These are phyloP conservation scores for Cyberlindnera meyerae DNA, from an alignment of 805 yeast genomes.

Conservation along the genomic window DNA sequence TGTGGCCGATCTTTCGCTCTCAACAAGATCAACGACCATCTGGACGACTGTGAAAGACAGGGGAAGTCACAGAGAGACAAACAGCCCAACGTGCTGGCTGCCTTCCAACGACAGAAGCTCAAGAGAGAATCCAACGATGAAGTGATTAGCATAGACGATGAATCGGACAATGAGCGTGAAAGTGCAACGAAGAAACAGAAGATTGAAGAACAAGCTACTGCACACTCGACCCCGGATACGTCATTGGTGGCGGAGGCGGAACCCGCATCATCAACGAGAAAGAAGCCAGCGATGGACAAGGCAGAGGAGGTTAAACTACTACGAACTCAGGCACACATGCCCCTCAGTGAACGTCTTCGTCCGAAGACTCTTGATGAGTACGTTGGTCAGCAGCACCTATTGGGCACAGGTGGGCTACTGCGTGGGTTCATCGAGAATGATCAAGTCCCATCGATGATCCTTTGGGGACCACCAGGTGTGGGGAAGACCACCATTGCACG, in stretches of 20 bases:
- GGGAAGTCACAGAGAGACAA: constrained; percentile 1
- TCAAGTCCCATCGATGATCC: constrained; percentile 76
- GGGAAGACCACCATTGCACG: constrained; percentile 83
- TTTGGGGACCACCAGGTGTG: constrained; percentile 97
- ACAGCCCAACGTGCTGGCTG: constrained; percentile 6
- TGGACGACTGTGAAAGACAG: constrained; percentile 21
- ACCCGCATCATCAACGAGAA: neutral
- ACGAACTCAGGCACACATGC: constrained; percentile 20
- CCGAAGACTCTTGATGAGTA: constrained; percentile 66
- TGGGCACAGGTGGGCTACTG: constrained; percentile 59
- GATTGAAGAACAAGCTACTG: neutral
- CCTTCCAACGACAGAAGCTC: constrained; percentile 5
- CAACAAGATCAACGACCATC: constrained; percentile 20
- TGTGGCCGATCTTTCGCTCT: constrained; percentile 18
- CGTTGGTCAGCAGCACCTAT: constrained; percentile 80
- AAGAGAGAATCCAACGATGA: constrained; percentile 5
- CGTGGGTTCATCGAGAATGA: constrained; percentile 56
- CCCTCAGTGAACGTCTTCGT: constrained; percentile 79
- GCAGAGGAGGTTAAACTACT: constrained; percentile 18
- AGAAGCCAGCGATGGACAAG: constrained; percentile 5
- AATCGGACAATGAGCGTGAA: constrained; percentile 1
- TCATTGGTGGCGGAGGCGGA: neutral
- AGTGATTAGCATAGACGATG: constrained; percentile 16
- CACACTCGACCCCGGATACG: neutral
- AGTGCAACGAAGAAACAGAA: neutral